Evolutionary conservation across 2,329 filamentous ascomycete species (phyloP).

Genomic region (Aurifilum marmelostoma): DNA sequence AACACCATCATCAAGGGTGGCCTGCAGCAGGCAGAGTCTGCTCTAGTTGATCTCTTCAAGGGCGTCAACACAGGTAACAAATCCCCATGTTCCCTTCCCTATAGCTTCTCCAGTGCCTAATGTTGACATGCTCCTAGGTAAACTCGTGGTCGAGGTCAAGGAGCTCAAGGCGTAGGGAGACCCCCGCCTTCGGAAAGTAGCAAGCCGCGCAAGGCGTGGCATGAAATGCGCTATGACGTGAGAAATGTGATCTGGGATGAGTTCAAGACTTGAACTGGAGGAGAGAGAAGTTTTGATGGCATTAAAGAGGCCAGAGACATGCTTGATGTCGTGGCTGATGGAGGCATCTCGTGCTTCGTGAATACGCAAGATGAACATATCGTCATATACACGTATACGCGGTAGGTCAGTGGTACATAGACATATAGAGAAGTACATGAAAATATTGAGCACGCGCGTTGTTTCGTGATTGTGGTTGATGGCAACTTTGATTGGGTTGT

Average conservation of each 20-base stretch:
- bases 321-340: not conserved
- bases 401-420: not conserved
- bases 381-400: not conserved
- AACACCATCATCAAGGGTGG: conserved; percentile 75
- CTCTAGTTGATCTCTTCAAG: conserved; percentile 65
- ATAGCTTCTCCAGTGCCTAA: no score
- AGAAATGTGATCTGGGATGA: not conserved
- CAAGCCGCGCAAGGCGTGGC: not conserved
- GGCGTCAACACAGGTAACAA: conserved; percentile 67
- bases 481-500: not conserved
- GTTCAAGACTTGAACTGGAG: not conserved
- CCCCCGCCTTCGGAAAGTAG: not conserved
- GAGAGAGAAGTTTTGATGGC: not conserved
- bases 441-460: no score
- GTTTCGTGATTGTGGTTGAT: not conserved
- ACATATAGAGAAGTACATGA: not conserved
- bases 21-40: conserved; percentile 63
- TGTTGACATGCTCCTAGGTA: conserved; percentile 33
- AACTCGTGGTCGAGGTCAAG: conserved; percentile 62
- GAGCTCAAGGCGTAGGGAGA: conserved; percentile 20
- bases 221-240: not conserved
- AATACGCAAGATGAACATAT: not conserved
- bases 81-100: not conserved
- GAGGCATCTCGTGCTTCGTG: not conserved
- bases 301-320: not conserved